phyloP scores from a whole-genome alignment of 2,329 filamentous ascomycete species.

The Diaporthe capsici region DNA sequence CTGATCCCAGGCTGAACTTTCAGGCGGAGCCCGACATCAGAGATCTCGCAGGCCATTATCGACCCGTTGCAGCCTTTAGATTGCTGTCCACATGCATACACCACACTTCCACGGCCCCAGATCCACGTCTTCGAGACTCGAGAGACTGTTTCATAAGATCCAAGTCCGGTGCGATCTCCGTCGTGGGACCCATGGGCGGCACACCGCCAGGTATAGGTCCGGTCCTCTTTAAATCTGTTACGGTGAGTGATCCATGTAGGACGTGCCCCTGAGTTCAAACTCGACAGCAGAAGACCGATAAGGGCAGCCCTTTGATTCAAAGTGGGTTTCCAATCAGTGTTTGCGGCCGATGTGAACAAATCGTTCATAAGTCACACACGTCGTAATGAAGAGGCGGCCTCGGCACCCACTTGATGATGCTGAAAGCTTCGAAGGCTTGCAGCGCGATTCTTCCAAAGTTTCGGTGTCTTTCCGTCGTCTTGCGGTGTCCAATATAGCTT shows the following conservation, averaged over 20 bases:
- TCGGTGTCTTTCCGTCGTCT: background rate
- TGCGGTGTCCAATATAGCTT: background rate
- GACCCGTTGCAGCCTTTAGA: background rate
- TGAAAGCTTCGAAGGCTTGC: background rate
- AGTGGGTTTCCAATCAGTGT: background rate
- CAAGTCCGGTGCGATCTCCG: accelerated
- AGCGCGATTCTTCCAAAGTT: background rate
- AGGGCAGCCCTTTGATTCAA: background rate
- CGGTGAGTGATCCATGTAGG: too few relatives aligned
- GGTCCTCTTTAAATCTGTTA: too few relatives aligned
- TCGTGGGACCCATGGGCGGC: background rate
- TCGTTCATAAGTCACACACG: too few relatives aligned
- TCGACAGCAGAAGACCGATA: background rate
- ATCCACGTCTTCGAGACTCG: too few relatives aligned
- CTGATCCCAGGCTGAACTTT: accelerated
- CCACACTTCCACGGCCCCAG: too few relatives aligned
- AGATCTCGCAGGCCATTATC: background rate
- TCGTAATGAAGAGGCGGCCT: too few relatives aligned
- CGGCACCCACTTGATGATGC: background rate
- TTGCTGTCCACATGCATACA: too few relatives aligned
- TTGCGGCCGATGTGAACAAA: background rate
- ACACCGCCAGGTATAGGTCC: background rate
- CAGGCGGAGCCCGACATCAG: background rate
- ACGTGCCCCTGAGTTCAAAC: accelerated
- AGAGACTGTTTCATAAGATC: background rate